These are phyloP conservation scores for Rubia peregrina DNA, from an alignment of 305 asterid species.

Conservation along the genomic window DNA sequence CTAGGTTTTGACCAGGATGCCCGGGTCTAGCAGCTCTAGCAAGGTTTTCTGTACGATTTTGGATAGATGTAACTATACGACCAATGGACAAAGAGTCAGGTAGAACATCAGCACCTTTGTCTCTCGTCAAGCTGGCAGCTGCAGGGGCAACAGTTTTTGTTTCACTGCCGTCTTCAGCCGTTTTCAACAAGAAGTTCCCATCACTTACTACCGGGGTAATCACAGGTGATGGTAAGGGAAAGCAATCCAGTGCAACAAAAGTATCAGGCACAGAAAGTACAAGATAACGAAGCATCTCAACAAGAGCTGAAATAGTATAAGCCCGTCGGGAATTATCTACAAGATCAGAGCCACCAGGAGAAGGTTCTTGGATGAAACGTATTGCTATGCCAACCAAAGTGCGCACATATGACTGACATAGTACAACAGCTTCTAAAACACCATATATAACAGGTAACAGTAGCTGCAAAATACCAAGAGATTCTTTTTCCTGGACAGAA, in stretches of 20 bases:
- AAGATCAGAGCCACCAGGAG: conserved; percentile 98
- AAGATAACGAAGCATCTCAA: conserved; percentile 95
- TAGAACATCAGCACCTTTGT: conserved; percentile 46
- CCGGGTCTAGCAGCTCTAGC: conserved; percentile 70
- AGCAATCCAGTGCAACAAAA: conserved; percentile 90
- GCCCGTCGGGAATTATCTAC: conserved; percentile 93
- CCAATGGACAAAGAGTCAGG: conserved; percentile 58
- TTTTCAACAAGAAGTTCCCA: conserved; percentile 68
- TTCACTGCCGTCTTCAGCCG: conserved; percentile 59
- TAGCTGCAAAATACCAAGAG: conserved; percentile 80
- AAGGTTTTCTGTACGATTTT: conserved; percentile 67
- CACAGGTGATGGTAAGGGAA: conserved; percentile 74
- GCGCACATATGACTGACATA: conserved; percentile 86
- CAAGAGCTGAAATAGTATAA: conserved; percentile 84
- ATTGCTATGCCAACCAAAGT: conserved; percentile 63
- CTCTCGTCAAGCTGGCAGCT: conserved; percentile 44
- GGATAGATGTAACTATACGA: conserved; percentile 68
- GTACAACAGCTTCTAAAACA: conserved; percentile 76
- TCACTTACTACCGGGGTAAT: conserved; percentile 53
- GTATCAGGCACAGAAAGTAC: conserved; percentile 92
- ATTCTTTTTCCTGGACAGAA: conserved; percentile 69
- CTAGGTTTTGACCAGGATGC: conserved; percentile 60
- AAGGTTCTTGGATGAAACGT: conserved; percentile 82
- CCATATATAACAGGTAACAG: conserved; percentile 92
- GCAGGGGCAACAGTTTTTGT: conserved; percentile 48